These are phyloP conservation scores for Castanospermum australe DNA, from an alignment of 306 rosid species.

Conservation along the genomic window DNA sequence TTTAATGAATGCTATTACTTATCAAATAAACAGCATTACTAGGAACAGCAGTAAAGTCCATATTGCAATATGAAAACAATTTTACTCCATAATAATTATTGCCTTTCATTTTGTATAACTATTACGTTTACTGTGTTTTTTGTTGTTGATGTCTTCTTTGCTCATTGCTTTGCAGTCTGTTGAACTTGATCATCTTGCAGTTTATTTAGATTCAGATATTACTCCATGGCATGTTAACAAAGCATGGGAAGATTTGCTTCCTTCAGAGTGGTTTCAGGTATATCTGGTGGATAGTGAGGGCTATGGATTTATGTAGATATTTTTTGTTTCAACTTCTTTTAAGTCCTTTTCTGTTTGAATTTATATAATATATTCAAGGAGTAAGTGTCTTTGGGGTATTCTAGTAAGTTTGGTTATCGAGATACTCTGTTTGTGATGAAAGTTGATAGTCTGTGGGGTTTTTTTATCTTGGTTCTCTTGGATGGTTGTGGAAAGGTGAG, in stretches of 20 bases:
- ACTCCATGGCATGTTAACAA: constrained; percentile 74
- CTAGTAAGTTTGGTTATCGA: not conserved
- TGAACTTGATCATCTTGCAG: constrained; percentile 83
- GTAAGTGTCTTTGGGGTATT: not conserved
- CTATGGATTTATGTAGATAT: not conserved
- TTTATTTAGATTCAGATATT: constrained; percentile 86
- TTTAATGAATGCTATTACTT: constrained; percentile 24
- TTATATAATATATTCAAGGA: not conserved
- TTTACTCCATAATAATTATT: not conserved
- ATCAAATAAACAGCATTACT: constrained; percentile 13
- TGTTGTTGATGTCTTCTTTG: constrained; percentile 29
- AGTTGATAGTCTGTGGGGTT: not conserved
- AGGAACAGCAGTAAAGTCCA: not conserved
- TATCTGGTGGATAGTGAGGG: constrained; percentile 2
- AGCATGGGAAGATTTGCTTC: constrained; percentile 88
- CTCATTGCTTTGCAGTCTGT: constrained; percentile 64
- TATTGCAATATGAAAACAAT: constrained; percentile 17
- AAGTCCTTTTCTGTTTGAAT: constrained; percentile 22
- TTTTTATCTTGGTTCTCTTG: not conserved
- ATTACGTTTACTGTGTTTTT: constrained; percentile 5
- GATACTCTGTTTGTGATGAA: constrained; percentile 1
- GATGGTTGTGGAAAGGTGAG: not conserved
- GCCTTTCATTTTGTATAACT: not conserved
- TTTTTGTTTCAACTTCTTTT: not conserved
- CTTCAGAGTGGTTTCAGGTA: constrained; percentile 97